A percentile compares a stretch with the other conserved stretches of the same genome.
phyloP scores from a whole-genome alignment of 2,329 filamentous ascomycete genomes.

The Colletotrichum nymphaeae region DNA sequence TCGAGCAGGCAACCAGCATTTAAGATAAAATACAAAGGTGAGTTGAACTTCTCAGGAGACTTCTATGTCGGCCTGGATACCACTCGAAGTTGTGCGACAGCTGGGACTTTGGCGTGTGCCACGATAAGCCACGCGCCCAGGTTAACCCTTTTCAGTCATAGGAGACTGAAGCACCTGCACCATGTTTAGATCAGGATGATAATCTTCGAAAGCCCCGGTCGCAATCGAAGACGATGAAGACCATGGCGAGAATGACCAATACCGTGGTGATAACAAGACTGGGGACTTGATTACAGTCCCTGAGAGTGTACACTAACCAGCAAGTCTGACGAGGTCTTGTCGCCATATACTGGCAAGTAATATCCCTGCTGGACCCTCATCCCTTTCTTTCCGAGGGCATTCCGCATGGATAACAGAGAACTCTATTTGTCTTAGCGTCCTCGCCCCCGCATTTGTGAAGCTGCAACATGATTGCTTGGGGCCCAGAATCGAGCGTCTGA shows the following conservation, averaged over 20 bases:
- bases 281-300: neutral
- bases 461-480: neutral
- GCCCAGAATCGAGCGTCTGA: neutral
- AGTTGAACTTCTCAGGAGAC: neutral
- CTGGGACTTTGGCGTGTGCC: neutral
- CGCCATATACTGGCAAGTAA: too few species aligned
- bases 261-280: neutral
- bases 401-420: neutral
- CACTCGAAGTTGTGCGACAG: neutral
- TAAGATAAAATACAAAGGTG: neutral
- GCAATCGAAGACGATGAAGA: neutral
- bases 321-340: neutral
- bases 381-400: neutral
- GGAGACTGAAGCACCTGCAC: neutral
- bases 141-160: neutral
- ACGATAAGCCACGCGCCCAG: slow-evolving; percentile 4
- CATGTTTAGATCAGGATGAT: neutral
- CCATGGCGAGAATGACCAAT: too few species aligned
- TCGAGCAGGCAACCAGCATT: neutral
- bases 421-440: neutral
- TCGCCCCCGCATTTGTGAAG: slow-evolving; percentile 6
- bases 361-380: neutral
- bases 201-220: neutral
- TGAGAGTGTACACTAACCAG: neutral
- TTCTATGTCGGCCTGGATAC: neutral